Base-by-base conservation (phyloP, 805 yeast species). In the Nakazawaea wyomingensis region DNA sequence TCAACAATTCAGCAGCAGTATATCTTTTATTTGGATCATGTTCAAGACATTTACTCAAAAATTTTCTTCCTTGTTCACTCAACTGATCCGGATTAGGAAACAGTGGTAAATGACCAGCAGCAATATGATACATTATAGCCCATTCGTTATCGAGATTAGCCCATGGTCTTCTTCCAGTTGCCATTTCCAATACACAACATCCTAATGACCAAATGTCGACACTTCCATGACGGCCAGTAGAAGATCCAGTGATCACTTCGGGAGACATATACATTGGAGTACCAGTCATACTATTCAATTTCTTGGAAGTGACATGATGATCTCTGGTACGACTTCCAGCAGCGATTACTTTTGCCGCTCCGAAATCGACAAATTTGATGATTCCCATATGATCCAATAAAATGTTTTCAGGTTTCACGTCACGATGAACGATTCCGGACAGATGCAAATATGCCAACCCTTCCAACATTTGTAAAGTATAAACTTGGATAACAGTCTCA, bases 231-330 rank as follows among this genome's bases (percentile, higher is more conserved):
- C 70, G 67, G 27, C 82, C 83, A 1, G 73, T 57, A 1, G 72
- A 62, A 5, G 76, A 70, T 2, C 97, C 97, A 1, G 93, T 86
- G 46, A 93, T 87, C 0, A 87, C 85, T 56, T 93, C 99, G 0
- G 99, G 99, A 0, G 98, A 88, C 98, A 93, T 91, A 64, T 93
- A 93, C 97, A 91, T 93, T 13, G 98, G 98, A 0, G 99, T 93
- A 31, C 99, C 99, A 2, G 95, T 81, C 69, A 85, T 72, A 22
- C 76, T 67, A 46, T 66, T 69, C 48, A 62, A 52, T 41, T 63
- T 67, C 41, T 61, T 54, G 19, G 47, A 38, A 3, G 37, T 42
- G 10, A 38, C 26, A 17, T 38, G 43, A 35, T 22, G 38, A 32
- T 41, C 43, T 28, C 31, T 43, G 19, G 33, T 33, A 44, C 43